Evolutionary conservation across 163 green algal genomes (phyloP).

Genomic region (Smithsoniella earleae): DNA sequence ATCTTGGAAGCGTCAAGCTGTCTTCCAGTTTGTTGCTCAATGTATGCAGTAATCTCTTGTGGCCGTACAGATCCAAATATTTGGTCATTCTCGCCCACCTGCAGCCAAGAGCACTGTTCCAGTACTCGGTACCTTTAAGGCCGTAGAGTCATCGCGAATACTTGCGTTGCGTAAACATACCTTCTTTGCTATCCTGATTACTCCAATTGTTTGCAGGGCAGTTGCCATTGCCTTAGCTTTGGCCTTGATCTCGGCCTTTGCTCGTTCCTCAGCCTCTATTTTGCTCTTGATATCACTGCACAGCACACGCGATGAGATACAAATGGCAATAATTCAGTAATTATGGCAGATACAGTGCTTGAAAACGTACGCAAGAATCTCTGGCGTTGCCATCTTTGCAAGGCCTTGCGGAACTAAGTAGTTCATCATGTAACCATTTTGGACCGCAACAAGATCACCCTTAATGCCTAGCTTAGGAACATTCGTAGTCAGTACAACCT

Average conservation of each 20-base stretch:
- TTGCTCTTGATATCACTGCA: conserved; percentile 17
- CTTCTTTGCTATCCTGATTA: conserved; percentile 26
- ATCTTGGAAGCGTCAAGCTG: conserved; percentile 65
- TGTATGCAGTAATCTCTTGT: conserved; percentile 66
- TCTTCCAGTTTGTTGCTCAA: conserved; percentile 76
- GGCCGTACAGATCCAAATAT: conserved; percentile 65
- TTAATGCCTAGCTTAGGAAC: conserved; percentile 48
- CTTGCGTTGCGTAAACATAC: background rate
- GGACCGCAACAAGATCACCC: conserved; percentile 72
- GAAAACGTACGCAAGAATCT: conserved; percentile 52
- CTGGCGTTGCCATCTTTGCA: conserved; percentile 58
- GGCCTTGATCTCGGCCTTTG: conserved; percentile 13
- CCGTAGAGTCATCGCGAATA: background rate
- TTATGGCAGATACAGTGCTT: background rate
- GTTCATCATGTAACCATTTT: conserved; percentile 83
- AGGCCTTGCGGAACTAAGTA: conserved; percentile 65
- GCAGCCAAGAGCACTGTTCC: conserved; percentile 54
- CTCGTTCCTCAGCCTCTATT: background rate
- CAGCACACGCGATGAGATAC: too few species aligned
- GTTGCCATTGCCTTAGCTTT: conserved; percentile 29
- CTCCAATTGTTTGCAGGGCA: conserved; percentile 25
- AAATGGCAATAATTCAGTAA: background rate
- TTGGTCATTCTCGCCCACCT: conserved; percentile 62
- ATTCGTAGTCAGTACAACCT: conserved; percentile 48
- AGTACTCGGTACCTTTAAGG: background rate